Base-by-base conservation (phyloP, 2,329 filamentous ascomycete genomes). In the Sclerotinia borealis region DNA sequence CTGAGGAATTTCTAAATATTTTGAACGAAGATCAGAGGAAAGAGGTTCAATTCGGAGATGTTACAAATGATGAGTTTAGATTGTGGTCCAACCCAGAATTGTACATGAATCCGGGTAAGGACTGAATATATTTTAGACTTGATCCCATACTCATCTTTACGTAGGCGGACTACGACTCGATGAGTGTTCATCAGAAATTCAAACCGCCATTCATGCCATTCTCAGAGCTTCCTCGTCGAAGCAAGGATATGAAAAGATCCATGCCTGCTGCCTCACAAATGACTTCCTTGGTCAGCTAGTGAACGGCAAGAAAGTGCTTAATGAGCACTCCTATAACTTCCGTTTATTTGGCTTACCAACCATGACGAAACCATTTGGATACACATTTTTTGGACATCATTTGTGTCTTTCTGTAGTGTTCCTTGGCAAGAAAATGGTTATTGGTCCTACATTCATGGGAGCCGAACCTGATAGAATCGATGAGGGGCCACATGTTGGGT, bases 381-480 rank as follows among this genome's bases (percentile, higher is more conserved):
- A 70, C 29, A 71, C 70, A 37, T 72, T 73, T 41, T 93, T 92
- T 75, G 90, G 90, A 8, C 90, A 93, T 73, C 90, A 93, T 69
- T 79, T 93, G 2, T 91, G 88, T 68, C 79, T 93, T 2, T 87
- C 86, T 69, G 80, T 89, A 27, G 89, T 92, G 72, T 79, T 92
- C 62, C 83, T 86, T 71, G 79, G 79, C 37, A 75, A 77, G 0
- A 87, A 91, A 73, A 85, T 92, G 56, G 78, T 91, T 50, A 79
- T 91, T 3, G 85, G 84, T 0, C 90, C 90, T 0, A 90, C 86
- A 76, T 93, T 93, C 75, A 91, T 88, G 0, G 90, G 90, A 61
- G 90, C 90, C 0, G 90, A 93, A 75, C 90, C 90, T 0, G 92
- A 93, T 69, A 58, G 66, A 36, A 72, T 73, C 41, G 72, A 73